phyloP scores from a whole-genome alignment of 805 yeast genomes.

The Wickerhamomyces ciferrii region DNA sequence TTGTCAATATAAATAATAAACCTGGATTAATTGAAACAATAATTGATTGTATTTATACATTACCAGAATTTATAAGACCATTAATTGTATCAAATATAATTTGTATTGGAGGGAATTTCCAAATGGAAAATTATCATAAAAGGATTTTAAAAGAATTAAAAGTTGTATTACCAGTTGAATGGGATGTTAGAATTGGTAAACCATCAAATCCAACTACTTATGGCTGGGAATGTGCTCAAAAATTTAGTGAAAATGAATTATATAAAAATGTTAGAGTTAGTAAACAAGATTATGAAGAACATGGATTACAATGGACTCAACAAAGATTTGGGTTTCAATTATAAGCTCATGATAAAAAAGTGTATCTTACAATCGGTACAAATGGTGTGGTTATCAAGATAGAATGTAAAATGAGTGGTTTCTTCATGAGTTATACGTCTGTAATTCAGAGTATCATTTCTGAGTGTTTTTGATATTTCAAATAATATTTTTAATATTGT shows the following conservation, averaged over 20 bases:
- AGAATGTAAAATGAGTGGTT: too few relatives aligned
- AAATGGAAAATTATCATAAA: conserved; percentile 59
- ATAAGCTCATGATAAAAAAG: background rate
- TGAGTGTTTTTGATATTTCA: too few relatives aligned
- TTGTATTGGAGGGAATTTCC: conserved; percentile 78
- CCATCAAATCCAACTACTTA: conserved; percentile 34
- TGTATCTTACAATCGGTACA: too few relatives aligned
- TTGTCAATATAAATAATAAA: conserved; percentile 65
- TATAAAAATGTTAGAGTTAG: conserved; percentile 55
- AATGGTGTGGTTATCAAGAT: too few relatives aligned
- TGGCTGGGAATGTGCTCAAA: conserved; percentile 55
- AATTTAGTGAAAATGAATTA: conserved; percentile 24
- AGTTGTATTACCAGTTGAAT: conserved; percentile 65
- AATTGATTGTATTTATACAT: conserved; percentile 58
- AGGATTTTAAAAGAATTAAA: conserved; percentile 60
- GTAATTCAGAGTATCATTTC: too few relatives aligned
- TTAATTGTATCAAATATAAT: conserved; percentile 74
- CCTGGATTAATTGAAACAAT: conserved; percentile 74
- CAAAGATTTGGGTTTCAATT: conserved; percentile 36
- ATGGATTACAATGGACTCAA: conserved; percentile 54
- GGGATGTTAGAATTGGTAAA: conserved; percentile 50
- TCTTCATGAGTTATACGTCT: too few relatives aligned
- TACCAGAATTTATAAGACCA: conserved; percentile 74
- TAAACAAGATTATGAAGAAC: conserved; percentile 78
- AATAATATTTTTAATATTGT: too few relatives aligned